phyloP scores from a whole-genome alignment of 805 yeast species.

The Henningerozyma blattae region DNA sequence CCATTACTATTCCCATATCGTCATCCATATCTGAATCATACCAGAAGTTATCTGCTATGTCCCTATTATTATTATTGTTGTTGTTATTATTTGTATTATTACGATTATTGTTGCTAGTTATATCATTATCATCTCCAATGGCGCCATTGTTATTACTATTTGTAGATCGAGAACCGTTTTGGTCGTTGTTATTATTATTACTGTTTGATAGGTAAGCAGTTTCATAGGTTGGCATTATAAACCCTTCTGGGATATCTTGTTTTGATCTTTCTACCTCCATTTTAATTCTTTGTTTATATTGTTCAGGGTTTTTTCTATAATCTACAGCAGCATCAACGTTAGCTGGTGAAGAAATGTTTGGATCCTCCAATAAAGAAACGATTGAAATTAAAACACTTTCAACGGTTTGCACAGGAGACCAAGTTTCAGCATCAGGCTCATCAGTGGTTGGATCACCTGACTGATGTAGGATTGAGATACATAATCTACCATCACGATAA shows the following conservation, averaged over 20 bases:
- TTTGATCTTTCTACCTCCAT: conserved; percentile 77
- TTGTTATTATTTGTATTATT: not conserved
- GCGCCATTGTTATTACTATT: not conserved
- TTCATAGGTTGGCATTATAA: conserved; percentile 64
- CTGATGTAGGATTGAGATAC: conserved; percentile 86
- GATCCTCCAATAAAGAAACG: conserved; percentile 84
- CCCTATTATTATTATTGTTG: conserved; percentile 28
- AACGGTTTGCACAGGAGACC: conserved; percentile 90
- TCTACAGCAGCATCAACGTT: conserved; percentile 92
- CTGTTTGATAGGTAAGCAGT: conserved; percentile 31
- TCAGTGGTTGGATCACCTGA: conserved; percentile 85
- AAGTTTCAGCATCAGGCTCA: conserved; percentile 87
- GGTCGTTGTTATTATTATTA: not conserved
- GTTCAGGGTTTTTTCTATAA: conserved; percentile 71
- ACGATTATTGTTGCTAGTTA: conserved; percentile 1
- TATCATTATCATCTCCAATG: conserved; percentile 7
- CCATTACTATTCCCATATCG: conserved; percentile 38
- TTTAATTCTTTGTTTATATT: conserved; percentile 61
- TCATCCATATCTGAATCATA: conserved; percentile 59
- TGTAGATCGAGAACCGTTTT: not conserved
- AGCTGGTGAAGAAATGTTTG: conserved; percentile 88
- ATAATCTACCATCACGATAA: conserved; percentile 82
- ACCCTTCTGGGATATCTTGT: conserved; percentile 78
- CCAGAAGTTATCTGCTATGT: conserved; percentile 76
- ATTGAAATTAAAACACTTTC: conserved; percentile 85